Evolutionary conservation across 139 green algal species (phyloP), one percentile per base, ranked within the genome.

Genomic region (Chara braunii): DNA sequence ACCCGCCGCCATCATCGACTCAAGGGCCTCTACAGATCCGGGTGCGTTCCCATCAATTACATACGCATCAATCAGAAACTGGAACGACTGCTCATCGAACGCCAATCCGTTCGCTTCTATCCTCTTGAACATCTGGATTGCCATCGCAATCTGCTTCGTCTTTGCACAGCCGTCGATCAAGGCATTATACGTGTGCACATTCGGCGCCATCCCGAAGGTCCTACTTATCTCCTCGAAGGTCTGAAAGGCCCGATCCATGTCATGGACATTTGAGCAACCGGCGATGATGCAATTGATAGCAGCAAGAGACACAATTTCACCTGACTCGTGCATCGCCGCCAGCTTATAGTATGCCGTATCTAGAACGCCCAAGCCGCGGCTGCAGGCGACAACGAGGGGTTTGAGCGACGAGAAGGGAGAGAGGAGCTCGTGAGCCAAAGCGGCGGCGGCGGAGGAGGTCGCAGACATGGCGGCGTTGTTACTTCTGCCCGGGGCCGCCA

Each of bases 101-200:
- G 28, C 24, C 31, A 73, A 6, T 12, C 48, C 60, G 5, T 68
- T 68, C 22, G 45, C 32, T 12, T 70, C 45, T 30, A 70, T 70
- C 7, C 12, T 26, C 26, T 70, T 26, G 11, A 70, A 70, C 43
- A 23, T 44, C 48, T 9, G 6, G 7, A 45, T 28, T 11, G 60
- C 48, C 32, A 24, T 24, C 28, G 3, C 60, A 24, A 37, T 24
- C 60, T 70, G 60, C 3, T 26, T 57, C 53, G 53, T 8, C 7
- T 60, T 30, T 55, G n/a, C 18, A 59, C 50, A 12, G 12, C 50
- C 54, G 3, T 73, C 64, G 23, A 74, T 57, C 35, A 74, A 28
- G 4, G 64, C 64, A 24, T 36, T 74, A 42, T 70, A 74, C 23
- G 64, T 53, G 55, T 74, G 57, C 54, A 71, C 57, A 37, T 74